Base-by-base conservation (phyloP, 805 yeast genomes). In the Teunomyces pallodes region DNA sequence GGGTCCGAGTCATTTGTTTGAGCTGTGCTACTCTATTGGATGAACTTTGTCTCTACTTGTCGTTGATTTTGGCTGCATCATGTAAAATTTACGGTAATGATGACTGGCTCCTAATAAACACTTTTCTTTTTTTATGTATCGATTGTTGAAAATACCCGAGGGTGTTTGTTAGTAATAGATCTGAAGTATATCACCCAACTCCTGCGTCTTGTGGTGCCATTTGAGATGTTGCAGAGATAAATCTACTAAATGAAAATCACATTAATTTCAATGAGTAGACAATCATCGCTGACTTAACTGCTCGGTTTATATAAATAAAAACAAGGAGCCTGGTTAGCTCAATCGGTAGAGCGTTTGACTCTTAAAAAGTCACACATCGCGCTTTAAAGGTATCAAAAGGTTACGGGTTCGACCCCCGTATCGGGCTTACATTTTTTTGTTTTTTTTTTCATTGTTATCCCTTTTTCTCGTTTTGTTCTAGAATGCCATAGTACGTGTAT, bases 321-420 rank as follows among this genome's bases (percentile, higher is more conserved):
- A 35, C 10, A 38, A 38, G 27, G 30, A 6, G 41, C 41, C 41
- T 26, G 41, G 41, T 38, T 38, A 38, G 41, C 41, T 38, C 41
- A 38, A 38, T 38, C 41, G 41, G 41, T 38, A 38, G 41, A 38
- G 41, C 41, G 41, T 38, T 38, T 38, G 41, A 38, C 41, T 38
- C 41, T 38, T 38, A 38, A 24, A 26, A 20, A 38, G 41, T 32
- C 35, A 32, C 35, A 32, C 10, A 32, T 13, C 5, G 9, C 35
- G 35, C 35, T 32, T 32, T 5, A 32, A 32, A 32, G 41, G 27
- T 26, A 38, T 38, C 41, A 38, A 38, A 38, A 38, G 41, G 41
- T 38, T 38, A 38, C 41, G 41, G 41, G 41, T 38, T 38, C 41
- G 41, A 38, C 41, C 41, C 41, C 41, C 41, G 41, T 38, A 38